A percentile compares a stretch with the other conserved stretches of the same genome.
These are phyloP conservation scores for Corchorus capsularis DNA, from an alignment of 345 rosid genomes.

Conservation along the genomic window DNA sequence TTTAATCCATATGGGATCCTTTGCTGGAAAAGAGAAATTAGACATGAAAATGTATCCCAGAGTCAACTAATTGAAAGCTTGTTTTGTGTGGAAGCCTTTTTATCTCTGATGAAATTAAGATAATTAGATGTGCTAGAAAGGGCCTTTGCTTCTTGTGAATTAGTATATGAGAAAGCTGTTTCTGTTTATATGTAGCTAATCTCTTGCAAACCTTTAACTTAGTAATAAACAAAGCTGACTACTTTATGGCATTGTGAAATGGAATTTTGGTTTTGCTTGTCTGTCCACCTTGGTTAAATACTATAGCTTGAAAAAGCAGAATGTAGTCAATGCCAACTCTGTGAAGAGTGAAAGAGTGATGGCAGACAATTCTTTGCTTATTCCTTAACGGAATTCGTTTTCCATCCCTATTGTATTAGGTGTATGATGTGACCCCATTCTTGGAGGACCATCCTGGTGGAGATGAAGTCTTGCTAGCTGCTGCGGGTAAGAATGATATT, in stretches of 20 bases:
- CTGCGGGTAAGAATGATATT: conserved; percentile 48
- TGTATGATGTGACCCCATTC: conserved; percentile 75
- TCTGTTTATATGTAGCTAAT: neutral
- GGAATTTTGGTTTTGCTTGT: neutral
- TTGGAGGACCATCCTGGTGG: conserved; percentile 94
- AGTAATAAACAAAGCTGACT: neutral
- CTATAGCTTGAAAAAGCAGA: neutral
- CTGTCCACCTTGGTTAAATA: neutral
- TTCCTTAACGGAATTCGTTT: neutral
- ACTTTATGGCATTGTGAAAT: neutral
- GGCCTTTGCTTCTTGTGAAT: neutral
- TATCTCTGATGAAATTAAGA: neutral
- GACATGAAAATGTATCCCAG: neutral
- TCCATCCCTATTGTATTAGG: conserved; percentile 38
- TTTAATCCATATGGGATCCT: neutral
- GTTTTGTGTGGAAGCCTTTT: neutral
- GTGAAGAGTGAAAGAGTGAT: neutral
- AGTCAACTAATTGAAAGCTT: neutral
- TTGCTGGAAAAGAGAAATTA: neutral
- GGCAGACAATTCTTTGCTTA: neutral
- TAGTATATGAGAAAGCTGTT: neutral
- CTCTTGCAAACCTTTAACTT: neutral
- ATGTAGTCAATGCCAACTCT: neutral
- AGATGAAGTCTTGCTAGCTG: conserved; percentile 71
- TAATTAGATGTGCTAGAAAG: neutral